Conservation (phyloP, 441 rosid genomes). For the Macaranga tanarius region DNA sequence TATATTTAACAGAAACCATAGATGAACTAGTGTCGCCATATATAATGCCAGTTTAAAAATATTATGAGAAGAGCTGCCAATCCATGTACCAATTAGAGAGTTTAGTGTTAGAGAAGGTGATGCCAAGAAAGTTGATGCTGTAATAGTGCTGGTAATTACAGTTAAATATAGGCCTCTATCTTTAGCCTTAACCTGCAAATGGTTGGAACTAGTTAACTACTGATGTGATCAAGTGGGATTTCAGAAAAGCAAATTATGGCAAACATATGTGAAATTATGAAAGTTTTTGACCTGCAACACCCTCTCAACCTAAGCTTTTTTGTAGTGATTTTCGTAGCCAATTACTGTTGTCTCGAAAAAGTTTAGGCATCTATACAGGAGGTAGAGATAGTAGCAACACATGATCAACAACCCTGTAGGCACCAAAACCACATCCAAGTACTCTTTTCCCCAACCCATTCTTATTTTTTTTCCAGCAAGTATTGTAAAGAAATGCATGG, state of each 20-base stretch:
- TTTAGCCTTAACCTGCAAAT: neutral
- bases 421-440: neutral
- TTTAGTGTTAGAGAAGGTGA: too few species aligned
- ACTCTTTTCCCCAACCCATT: neutral
- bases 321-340: neutral
- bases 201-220: neutral
- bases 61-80: neutral
- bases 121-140: neutral
- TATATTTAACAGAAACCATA: neutral
- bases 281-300: constrained; percentile 5
- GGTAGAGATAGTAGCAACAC: neutral
- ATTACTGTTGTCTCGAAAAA: neutral
- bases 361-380: neutral
- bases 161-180: neutral
- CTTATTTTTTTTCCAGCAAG: neutral
- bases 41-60: constrained; percentile 20
- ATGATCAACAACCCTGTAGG: neutral
- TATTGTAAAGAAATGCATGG: neutral
- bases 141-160: neutral
- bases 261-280: neutral
- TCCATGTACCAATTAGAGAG: neutral
- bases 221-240: neutral
- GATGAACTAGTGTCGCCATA: constrained; percentile 33
- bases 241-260: neutral
- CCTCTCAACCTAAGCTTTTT: neutral